Base-by-base conservation (phyloP, 768 basidiomycete genomes). In the Boletus vermiculosoides region DNA sequence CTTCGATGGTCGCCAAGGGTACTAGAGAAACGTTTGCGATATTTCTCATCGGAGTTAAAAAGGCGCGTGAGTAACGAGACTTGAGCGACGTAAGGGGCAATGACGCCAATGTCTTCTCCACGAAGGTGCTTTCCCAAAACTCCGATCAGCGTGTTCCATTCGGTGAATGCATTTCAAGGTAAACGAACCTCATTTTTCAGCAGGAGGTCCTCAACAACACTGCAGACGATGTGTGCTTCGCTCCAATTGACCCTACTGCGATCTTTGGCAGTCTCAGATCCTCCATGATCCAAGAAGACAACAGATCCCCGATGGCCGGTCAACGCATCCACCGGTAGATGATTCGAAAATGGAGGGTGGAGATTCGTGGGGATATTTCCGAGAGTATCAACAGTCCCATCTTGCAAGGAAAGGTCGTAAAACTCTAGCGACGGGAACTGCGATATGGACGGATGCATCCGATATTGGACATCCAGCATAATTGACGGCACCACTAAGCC, bases 391-490 rank as follows among this genome's bases (percentile, higher is more conserved):
- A 88, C 80, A 1, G 91, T 94, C 16, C 93, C 93, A 68, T 96
- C 88, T 41, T 77, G 78, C 45, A 97, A 68, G 1, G 80, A 76
- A 28, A 77, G 76, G 42, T 84, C 76, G 75, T 98, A 98, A 70
- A 97, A 97, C 57, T 92, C 87, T 28, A 77, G 69, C 37, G 89
- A 86, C 11, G 95, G 93, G 76, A 98, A 98, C 22, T 79, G 79
- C 2, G 94, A 92, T 63, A 98, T 94, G 37, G 78, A 77, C 13
- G 94, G 95, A 64, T 95, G 93, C 94, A 98, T 98, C 36, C 94
- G 86, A 65, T 97, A 98, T 73, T 98, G 94, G n/a, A 84, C 81
- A 66, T 96, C 88, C 55, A 98, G 83, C 88, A 95, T 94, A 59
- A 94, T 83, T 5, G 90, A 88, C 11, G 93, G 92, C n/a, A 92